Percentiles rank a stretch among this genome's conserved stretches.
Conservation (phyloP, 2,329 filamentous ascomycete species). For the Penicillium hordei region DNA sequence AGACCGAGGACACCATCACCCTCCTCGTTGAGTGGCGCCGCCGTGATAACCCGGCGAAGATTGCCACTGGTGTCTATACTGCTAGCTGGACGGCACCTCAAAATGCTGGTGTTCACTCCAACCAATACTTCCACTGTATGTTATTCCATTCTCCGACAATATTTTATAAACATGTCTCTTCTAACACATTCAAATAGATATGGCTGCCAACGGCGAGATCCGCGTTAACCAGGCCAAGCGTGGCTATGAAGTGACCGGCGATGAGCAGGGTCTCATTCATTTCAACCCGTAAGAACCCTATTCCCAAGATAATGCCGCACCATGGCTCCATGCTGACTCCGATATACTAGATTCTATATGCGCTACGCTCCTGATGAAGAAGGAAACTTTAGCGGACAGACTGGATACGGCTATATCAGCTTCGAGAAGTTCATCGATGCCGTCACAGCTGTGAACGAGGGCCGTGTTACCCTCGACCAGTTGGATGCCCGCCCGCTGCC, state of each 20-base stretch:
- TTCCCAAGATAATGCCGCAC: background rate
- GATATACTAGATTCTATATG: conserved; percentile 72
- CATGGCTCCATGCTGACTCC: background rate
- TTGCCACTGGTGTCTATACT: conserved; percentile 86
- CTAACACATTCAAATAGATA: conserved; percentile 48
- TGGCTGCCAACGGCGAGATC: conserved; percentile 80
- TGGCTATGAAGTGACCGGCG: conserved; percentile 91
- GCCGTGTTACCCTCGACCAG: conserved; percentile 68
- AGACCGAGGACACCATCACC: conserved; percentile 91
- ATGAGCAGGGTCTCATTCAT: conserved; percentile 71
- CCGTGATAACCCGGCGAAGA: conserved; percentile 65
- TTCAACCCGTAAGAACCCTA: conserved; percentile 69
- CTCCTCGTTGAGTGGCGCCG: conserved; percentile 86
- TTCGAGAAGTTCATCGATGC: conserved; percentile 96
- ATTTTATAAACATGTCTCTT: background rate
- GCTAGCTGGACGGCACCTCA: conserved; percentile 93
- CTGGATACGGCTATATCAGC: conserved; percentile 88
- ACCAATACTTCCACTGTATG: conserved; percentile 88
- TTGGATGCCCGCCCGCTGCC: conserved; percentile 79
- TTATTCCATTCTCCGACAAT: background rate
- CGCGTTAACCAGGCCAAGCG: conserved; percentile 90
- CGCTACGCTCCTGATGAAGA: conserved; percentile 91
- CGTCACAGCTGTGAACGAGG: conserved; percentile 74
- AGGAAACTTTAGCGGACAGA: conserved; percentile 89
- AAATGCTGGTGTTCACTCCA: conserved; percentile 89